These are phyloP conservation scores for Speleostelium caveatum DNA, from an alignment of 78 protist genomes.

Conservation along the genomic window DNA sequence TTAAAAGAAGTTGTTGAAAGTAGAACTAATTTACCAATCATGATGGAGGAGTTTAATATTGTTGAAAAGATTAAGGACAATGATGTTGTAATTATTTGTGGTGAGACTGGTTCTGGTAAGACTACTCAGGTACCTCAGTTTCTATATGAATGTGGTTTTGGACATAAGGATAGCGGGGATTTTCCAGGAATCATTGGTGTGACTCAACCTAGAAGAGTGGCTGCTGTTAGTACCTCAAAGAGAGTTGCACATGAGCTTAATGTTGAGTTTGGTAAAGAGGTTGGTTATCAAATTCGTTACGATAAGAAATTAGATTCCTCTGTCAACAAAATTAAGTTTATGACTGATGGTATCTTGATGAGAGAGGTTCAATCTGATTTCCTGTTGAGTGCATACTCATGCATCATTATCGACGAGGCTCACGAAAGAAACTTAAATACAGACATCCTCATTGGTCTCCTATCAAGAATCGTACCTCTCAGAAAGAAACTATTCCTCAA, in stretches of 20 bases:
- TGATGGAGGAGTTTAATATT: constrained; percentile 84
- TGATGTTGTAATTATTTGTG: constrained; percentile 85
- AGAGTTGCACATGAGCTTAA: constrained; percentile 97
- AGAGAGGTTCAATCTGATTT: constrained; percentile 92
- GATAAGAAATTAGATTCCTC: constrained; percentile 66
- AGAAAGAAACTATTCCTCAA: constrained; percentile 59
- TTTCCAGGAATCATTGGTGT: constrained; percentile 94
- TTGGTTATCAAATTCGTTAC: constrained; percentile 94
- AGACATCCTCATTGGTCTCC: constrained; percentile 97
- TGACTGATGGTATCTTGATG: constrained; percentile 95
- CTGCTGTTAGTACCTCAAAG: constrained; percentile 95
- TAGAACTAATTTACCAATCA: constrained; percentile 68
- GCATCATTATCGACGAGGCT: constrained; percentile 98
- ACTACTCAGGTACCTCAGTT: constrained; percentile 87
- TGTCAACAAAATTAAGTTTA: constrained; percentile 91
- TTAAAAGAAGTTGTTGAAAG: constrained; percentile 43
- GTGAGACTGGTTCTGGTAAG: constrained; percentile 87
- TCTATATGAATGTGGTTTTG: constrained; percentile 72
- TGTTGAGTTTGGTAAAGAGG: constrained; percentile 77
- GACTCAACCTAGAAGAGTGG: constrained; percentile 99
- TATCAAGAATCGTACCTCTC: constrained; percentile 97
- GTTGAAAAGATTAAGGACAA: constrained; percentile 92
- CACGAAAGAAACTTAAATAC: constrained; percentile 93
- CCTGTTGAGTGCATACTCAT: constrained; percentile 88
- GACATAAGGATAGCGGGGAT: constrained; percentile 32